Evolutionary conservation across 768 basidiomycete genomes (phyloP).

Genomic region (Amanita phalloides): DNA sequence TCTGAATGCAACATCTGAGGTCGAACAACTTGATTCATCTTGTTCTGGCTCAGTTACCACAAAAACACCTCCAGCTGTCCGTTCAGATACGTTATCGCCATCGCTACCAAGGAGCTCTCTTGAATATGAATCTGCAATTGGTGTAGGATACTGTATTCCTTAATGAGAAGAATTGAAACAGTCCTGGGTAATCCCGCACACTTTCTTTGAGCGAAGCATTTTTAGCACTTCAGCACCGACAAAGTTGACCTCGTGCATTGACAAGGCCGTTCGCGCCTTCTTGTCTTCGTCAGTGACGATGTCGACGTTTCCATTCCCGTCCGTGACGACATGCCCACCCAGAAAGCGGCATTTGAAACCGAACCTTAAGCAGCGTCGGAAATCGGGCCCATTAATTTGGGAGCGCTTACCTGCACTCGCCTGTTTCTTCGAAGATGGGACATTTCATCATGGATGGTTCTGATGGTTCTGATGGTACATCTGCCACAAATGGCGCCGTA

Average conservation of each 20-base stretch:
- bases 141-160: conserved; percentile 45
- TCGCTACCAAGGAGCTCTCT: conserved; percentile 33
- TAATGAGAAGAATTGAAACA: conserved; percentile 2
- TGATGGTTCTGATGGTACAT: conserved; percentile 15
- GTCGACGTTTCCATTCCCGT: conserved; percentile 31
- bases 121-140: conserved; percentile 53
- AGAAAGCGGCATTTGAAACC: conserved; percentile 92
- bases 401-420: conserved; percentile 50
- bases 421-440: conserved; percentile 56
- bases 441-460: conserved; percentile 36
- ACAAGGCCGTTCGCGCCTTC: conserved; percentile 33
- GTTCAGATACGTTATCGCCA: conserved; percentile 16
- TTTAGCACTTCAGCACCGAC: conserved; percentile 47
- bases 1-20: conserved; percentile 3
- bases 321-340: conserved; percentile 54
- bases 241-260: conserved; percentile 62
- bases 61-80: conserved; percentile 15
- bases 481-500: conserved; percentile 39
- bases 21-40: conserved; percentile 14
- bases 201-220: conserved; percentile 54
- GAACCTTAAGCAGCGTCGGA: conserved; percentile 23
- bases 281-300: conserved; percentile 49
- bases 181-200: conserved; percentile 2
- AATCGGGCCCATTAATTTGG: neutral
- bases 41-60: conserved; percentile 31